phyloP scores from a whole-genome alignment of 2,329 filamentous ascomycete genomes.

The Diaporthe destruens region DNA sequence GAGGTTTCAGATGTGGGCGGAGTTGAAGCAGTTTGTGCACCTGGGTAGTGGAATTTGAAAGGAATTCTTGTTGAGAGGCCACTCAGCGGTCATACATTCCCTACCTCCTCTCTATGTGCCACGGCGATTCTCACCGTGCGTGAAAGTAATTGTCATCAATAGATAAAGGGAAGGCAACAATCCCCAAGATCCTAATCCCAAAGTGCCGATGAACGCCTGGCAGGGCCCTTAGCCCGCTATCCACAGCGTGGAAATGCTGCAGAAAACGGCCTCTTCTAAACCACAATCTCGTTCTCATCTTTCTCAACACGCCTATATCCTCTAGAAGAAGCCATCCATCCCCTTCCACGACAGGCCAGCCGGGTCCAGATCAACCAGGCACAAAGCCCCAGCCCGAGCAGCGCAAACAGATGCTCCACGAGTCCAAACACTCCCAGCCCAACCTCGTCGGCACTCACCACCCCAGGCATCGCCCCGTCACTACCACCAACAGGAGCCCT shows the following conservation, averaged over 20 bases:
- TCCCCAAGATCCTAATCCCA: neutral
- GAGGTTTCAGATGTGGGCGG: too few species aligned
- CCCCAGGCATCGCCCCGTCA: neutral
- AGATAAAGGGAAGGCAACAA: neutral
- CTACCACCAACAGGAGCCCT: neutral
- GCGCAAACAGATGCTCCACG: slow-evolving; percentile 33
- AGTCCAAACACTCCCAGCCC: slow-evolving; percentile 3
- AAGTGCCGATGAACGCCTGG: neutral
- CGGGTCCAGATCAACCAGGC: slow-evolving; percentile 28
- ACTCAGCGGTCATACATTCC: too few species aligned
- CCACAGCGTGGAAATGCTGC: neutral
- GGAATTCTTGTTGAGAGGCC: too few species aligned
- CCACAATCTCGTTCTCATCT: slow-evolving; percentile 17
- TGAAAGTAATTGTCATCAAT: neutral
- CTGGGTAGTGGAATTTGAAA: too few species aligned
- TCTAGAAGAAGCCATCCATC: neutral
- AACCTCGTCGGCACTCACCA: neutral
- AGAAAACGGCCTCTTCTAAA: neutral
- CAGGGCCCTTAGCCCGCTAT: neutral
- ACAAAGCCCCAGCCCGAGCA: slow-evolving; percentile 30
- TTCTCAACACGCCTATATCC: slow-evolving; percentile 29
- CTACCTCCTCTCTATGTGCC: too few species aligned
- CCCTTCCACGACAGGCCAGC: neutral
- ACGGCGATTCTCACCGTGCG: too few species aligned
- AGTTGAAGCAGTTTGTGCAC: too few species aligned